These are phyloP conservation scores for Posidonia australis DNA, from an alignment of 106 monocot species.

Conservation along the genomic window DNA sequence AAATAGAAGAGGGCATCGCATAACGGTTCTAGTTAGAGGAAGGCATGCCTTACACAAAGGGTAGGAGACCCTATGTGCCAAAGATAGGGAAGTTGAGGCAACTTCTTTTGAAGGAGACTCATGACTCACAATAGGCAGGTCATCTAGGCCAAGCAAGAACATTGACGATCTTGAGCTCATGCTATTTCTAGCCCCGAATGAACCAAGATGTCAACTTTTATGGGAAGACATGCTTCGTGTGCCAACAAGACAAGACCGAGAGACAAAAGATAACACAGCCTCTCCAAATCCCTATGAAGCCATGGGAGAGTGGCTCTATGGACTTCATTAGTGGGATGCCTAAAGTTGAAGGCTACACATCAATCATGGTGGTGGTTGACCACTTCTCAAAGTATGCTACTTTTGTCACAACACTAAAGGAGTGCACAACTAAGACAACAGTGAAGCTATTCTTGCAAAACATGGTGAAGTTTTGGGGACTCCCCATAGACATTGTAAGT, in stretches of 20 bases:
- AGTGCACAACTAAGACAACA: neutral
- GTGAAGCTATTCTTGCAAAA: neutral
- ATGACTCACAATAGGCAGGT: neutral
- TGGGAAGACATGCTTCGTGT: neutral
- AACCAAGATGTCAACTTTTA: too few relatives aligned
- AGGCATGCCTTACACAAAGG: neutral
- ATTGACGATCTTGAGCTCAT: neutral
- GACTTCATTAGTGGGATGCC: neutral
- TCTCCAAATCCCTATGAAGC: too few relatives aligned
- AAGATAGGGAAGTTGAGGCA: neutral
- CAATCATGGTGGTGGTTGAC: too few relatives aligned
- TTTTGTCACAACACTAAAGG: neutral
- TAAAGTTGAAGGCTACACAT: neutral
- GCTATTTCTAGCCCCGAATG: too few relatives aligned
- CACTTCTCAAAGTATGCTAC: neutral
- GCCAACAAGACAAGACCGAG: too few relatives aligned
- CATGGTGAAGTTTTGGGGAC: neutral
- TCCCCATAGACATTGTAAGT: neutral
- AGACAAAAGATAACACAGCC: neutral
- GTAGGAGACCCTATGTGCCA: constrained; percentile 2
- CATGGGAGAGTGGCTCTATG: constrained; percentile 1
- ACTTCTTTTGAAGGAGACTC: neutral
- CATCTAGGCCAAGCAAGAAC: neutral
- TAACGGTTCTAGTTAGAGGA: neutral
- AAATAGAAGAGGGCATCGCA: neutral